phyloP scores from a whole-genome alignment of 1,284 basidiomycete genomes.

The Mycena citricolor region DNA sequence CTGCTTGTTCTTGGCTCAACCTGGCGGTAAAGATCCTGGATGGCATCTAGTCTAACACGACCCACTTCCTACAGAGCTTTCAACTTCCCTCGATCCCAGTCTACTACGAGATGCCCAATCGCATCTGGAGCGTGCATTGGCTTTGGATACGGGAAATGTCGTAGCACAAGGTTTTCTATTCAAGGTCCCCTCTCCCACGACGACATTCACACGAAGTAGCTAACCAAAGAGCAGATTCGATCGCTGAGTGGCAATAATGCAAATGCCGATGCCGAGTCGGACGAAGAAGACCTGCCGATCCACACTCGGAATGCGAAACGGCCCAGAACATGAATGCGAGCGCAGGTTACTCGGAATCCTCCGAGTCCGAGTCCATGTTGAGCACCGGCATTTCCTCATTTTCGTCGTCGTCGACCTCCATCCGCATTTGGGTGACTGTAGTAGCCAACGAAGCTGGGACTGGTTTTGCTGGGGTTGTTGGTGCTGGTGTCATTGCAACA shows the following conservation, averaged over 20 bases:
- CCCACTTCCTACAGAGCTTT: slow-evolving; percentile 1
- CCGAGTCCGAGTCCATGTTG: slow-evolving; percentile 48
- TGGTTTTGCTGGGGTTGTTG: background rate
- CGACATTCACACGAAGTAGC: background rate
- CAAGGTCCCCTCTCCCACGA: slow-evolving; percentile 43
- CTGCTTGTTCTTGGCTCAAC: slow-evolving; percentile 59
- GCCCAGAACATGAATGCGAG: slow-evolving; percentile 27
- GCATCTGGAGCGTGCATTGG: slow-evolving; percentile 62
- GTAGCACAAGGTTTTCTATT: slow-evolving; percentile 52
- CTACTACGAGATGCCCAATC: slow-evolving; percentile 58
- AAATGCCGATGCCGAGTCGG: slow-evolving; percentile 47
- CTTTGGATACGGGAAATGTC: slow-evolving; percentile 57
- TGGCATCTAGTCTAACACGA: background rate
- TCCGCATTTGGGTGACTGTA: background rate
- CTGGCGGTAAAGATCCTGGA: slow-evolving; percentile 2
- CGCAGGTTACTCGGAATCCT: slow-evolving; percentile 29
- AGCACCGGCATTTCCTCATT: slow-evolving; percentile 49
- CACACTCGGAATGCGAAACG: slow-evolving; percentile 29
- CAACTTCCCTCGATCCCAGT: slow-evolving; percentile 31
- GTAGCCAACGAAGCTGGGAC: background rate
- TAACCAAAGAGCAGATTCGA: slow-evolving; percentile 7
- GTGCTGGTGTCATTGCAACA: background rate
- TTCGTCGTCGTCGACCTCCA: slow-evolving; percentile 32
- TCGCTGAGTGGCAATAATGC: slow-evolving; percentile 24
- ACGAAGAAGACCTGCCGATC: slow-evolving; percentile 6